phyloP scores from a whole-genome alignment of 2,329 filamentous ascomycete genomes.

The Ophiostoma tasmaniense region DNA sequence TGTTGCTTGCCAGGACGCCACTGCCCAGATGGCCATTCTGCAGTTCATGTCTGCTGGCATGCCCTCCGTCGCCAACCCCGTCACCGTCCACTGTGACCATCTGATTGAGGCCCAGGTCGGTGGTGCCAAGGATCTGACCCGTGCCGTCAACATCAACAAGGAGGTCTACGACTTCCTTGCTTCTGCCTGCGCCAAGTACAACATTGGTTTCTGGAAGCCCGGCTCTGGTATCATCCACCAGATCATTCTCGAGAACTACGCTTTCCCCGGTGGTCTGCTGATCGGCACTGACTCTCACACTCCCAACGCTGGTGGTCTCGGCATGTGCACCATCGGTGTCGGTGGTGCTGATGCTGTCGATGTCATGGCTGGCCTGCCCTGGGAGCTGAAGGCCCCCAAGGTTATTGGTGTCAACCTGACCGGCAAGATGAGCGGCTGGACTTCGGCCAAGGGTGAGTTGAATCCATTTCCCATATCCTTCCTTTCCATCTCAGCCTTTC shows the following conservation, averaged over 20 bases:
- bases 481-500: not conserved
- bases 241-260: constrained; percentile 97
- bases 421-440: constrained; percentile 83
- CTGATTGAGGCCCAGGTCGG: constrained; percentile 96
- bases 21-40: constrained; percentile 97
- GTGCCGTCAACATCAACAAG: constrained; percentile 92
- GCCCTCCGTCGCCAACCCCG: constrained; percentile 87
- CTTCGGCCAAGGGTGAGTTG: constrained; percentile 73
- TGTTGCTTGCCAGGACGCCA: constrained; percentile 98
- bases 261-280: constrained; percentile 94
- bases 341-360: constrained; percentile 98
- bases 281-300: constrained; percentile 97
- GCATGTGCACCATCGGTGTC: constrained; percentile 87
- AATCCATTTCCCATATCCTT: not conserved
- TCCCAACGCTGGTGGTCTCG: constrained; percentile 91
- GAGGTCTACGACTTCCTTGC: constrained; percentile 98
- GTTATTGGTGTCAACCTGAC: constrained; percentile 94
- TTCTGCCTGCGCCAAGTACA: constrained; percentile 93
- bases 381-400: constrained; percentile 98
- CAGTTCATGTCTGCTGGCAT: constrained; percentile 99
- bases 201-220: constrained; percentile 99
- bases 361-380: constrained; percentile 93
- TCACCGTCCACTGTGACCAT: constrained; percentile 97
- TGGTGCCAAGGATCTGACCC: constrained; percentile 84
- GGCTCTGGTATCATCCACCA: constrained; percentile 99